Evolutionary conservation across 805 yeast genomes (phyloP).

Genomic region (Yamadazyma phyllophila): DNA sequence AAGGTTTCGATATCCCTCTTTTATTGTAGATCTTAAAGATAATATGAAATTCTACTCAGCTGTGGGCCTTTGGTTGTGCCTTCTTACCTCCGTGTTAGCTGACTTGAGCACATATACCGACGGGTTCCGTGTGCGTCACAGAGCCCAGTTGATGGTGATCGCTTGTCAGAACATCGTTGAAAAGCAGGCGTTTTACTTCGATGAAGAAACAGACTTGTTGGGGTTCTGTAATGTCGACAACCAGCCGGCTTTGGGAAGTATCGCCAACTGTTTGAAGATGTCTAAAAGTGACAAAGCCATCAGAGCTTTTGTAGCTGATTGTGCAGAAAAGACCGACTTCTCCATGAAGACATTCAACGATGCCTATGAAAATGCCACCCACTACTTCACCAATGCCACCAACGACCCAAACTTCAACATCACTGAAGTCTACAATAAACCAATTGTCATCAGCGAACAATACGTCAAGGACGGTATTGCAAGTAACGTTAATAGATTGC

Average conservation of each 20-base stretch:
- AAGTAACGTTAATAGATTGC: slow-evolving; percentile 27
- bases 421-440: slow-evolving; percentile 29
- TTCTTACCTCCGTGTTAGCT: neutral
- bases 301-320: slow-evolving; percentile 19
- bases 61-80: neutral
- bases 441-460: slow-evolving; percentile 30
- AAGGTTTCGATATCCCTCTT: neutral
- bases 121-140: slow-evolving; percentile 21
- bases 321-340: slow-evolving; percentile 23
- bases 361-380: slow-evolving; percentile 42
- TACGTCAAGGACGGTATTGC: slow-evolving; percentile 25
- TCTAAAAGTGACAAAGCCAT: slow-evolving; percentile 19
- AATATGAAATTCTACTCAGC: neutral
- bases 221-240: slow-evolving; percentile 33
- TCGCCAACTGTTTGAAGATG: slow-evolving; percentile 32
- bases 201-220: slow-evolving; percentile 19
- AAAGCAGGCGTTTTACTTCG: slow-evolving; percentile 26
- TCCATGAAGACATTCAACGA: slow-evolving; percentile 32
- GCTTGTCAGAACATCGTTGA: slow-evolving; percentile 25
- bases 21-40: neutral
- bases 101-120: slow-evolving; percentile 13
- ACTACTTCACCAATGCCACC: slow-evolving; percentile 31
- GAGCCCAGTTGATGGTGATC: slow-evolving; percentile 22
- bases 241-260: slow-evolving; percentile 40
- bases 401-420: slow-evolving; percentile 27